Evolutionary conservation across 2,329 filamentous ascomycete genomes (phyloP).

Genomic region (Botrytis byssoidea): DNA sequence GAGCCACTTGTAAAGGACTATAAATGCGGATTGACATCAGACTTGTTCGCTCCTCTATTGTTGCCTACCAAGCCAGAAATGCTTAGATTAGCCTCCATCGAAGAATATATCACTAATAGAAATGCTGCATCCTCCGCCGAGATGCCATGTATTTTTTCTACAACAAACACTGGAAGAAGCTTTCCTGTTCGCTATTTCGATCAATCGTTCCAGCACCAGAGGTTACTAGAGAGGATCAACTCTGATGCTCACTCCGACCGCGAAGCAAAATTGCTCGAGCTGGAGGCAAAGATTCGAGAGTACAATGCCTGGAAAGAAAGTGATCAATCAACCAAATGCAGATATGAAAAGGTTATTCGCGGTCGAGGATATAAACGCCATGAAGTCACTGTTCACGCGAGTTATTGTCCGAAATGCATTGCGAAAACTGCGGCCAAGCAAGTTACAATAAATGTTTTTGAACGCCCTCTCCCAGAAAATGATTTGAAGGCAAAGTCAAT

Average conservation of each 20-base stretch:
- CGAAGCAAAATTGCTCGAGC: slow-evolving; percentile 40
- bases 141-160: slow-evolving; percentile 41
- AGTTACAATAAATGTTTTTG: slow-evolving; percentile 49
- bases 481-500: slow-evolving; percentile 43
- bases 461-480: slow-evolving; percentile 54
- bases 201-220: slow-evolving; percentile 44
- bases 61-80: slow-evolving; percentile 48
- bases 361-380: not conserved
- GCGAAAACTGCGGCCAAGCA: slow-evolving; percentile 37
- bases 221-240: slow-evolving; percentile 42
- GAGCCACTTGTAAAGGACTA: slow-evolving; percentile 49
- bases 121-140: not conserved
- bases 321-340: not conserved
- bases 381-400: not conserved
- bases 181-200: slow-evolving; percentile 52
- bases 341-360: not conserved
- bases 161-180: slow-evolving; percentile 39
- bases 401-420: slow-evolving; percentile 43
- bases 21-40: slow-evolving; percentile 44
- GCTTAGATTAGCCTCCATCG: slow-evolving; percentile 45
- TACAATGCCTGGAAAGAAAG: slow-evolving; percentile 37
- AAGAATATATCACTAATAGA: slow-evolving; percentile 46
- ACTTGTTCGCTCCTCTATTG: slow-evolving; percentile 46
- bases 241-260: slow-evolving; percentile 38
- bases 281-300: slow-evolving; percentile 32